A percentile compares a stretch with the other conserved stretches of the same genome.
phyloP scores from a whole-genome alignment of 495 filamentous ascomycete genomes.

The Podospora pseudocomata region DNA sequence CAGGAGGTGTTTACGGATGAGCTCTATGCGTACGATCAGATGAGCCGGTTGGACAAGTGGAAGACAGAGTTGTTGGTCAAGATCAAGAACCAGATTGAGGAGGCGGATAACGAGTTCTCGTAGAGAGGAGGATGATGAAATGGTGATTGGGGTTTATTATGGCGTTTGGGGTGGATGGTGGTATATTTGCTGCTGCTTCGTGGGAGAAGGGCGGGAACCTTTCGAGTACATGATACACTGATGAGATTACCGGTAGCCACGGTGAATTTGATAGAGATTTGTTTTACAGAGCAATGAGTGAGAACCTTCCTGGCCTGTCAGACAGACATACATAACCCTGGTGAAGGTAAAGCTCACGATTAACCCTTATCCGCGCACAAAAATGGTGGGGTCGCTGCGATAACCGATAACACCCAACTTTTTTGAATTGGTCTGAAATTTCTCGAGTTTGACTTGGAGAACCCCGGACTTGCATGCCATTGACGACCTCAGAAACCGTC shows the following conservation, averaged over 20 bases:
- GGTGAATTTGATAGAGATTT: not conserved
- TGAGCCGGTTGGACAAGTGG: slow-evolving; percentile 92
- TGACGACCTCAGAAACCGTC: slow-evolving; percentile 19
- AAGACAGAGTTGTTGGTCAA: slow-evolving; percentile 81
- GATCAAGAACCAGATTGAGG: slow-evolving; percentile 78
- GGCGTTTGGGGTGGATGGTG: slow-evolving; percentile 25
- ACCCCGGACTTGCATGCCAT: slow-evolving; percentile 21
- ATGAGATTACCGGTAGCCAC: not conserved
- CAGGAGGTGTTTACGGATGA: slow-evolving; percentile 80
- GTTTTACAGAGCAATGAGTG: not conserved
- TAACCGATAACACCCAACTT: slow-evolving; percentile 33
- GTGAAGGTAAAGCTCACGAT: not conserved
- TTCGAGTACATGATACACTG: slow-evolving; percentile 3
- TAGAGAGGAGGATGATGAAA: slow-evolving; percentile 21
- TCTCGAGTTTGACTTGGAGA: slow-evolving; percentile 22
- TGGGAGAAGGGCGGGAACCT: not conserved
- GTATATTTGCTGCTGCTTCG: not conserved
- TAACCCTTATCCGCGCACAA: slow-evolving; percentile 26
- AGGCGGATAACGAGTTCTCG: slow-evolving; percentile 59
- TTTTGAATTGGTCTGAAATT: slow-evolving; percentile 26
- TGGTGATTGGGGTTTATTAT: slow-evolving; percentile 7
- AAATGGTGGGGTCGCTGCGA: slow-evolving; percentile 21
- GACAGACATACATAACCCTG: slow-evolving; percentile 9
- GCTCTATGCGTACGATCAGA: slow-evolving; percentile 79
- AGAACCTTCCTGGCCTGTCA: not conserved